These are phyloP conservation scores for Falciphora oryzae DNA, from an alignment of 2,329 filamentous ascomycete species.

Conservation along the genomic window DNA sequence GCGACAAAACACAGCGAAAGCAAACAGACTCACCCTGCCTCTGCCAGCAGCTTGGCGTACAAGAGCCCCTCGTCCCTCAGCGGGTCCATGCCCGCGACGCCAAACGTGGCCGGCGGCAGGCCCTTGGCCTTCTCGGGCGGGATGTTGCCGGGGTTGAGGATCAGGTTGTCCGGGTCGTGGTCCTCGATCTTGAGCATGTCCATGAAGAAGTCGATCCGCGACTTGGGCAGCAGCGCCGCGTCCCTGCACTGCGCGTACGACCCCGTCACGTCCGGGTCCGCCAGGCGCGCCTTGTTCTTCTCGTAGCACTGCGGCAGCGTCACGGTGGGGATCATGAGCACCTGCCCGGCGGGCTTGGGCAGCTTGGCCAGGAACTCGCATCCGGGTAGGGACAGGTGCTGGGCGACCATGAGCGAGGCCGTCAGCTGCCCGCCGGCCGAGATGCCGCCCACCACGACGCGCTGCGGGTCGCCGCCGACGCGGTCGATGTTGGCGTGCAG, in stretches of 20 bases:
- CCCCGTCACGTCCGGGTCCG: slow-evolving; percentile 25
- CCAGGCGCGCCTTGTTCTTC: slow-evolving; percentile 6
- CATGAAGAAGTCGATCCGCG: slow-evolving; percentile 26
- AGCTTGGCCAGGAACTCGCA: slow-evolving; percentile 12
- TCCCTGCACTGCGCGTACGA: slow-evolving; percentile 39
- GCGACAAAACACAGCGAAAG: background rate
- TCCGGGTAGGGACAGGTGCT: slow-evolving; percentile 24
- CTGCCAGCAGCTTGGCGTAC: slow-evolving; percentile 12
- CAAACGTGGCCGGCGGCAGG: slow-evolving; percentile 8
- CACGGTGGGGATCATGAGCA: slow-evolving; percentile 45
- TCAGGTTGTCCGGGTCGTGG: slow-evolving; percentile 24
- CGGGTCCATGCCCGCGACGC: slow-evolving; percentile 13
- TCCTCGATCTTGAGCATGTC: slow-evolving; percentile 23
- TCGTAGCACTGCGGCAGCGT: slow-evolving; percentile 24
- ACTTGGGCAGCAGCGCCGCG: slow-evolving; percentile 43
- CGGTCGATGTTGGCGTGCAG: slow-evolving; percentile 35
- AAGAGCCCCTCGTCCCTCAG: slow-evolving; percentile 14
- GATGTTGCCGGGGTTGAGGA: slow-evolving; percentile 33
- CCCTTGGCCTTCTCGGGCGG: slow-evolving; percentile 29
- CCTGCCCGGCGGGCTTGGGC: slow-evolving; percentile 39
- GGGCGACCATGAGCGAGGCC: slow-evolving; percentile 32
- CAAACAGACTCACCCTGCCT: slow-evolving; percentile 14
- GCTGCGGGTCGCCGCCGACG: slow-evolving; percentile 28
- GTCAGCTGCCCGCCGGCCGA: slow-evolving; percentile 41
- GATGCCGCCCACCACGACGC: slow-evolving; percentile 41